Evolutionary conservation across 129 eudicot species (phyloP).

Genomic region (Artemisia argyi): DNA sequence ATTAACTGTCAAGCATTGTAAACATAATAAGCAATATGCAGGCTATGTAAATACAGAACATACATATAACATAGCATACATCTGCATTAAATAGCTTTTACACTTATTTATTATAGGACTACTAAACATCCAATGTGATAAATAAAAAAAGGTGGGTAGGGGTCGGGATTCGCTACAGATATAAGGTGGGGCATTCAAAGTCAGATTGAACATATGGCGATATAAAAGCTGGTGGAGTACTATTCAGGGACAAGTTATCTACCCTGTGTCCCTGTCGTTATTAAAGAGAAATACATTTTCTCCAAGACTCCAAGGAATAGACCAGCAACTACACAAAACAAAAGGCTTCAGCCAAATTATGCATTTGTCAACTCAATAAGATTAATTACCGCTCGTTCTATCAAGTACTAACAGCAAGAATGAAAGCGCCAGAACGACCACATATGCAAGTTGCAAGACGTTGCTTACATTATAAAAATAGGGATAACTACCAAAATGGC

Average conservation of each 20-base stretch:
- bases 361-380: neutral
- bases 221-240: neutral
- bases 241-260: neutral
- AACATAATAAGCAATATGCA: neutral
- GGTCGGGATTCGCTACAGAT: neutral
- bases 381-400: neutral
- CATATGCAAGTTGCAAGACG: slow-evolving; percentile 12
- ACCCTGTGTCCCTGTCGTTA: neutral
- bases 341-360: slow-evolving; percentile 4
- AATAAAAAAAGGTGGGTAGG: neutral
- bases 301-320: neutral
- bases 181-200: neutral
- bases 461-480: slow-evolving; percentile 14
- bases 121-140: neutral
- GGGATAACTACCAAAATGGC: no score
- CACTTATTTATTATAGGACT: neutral
- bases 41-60: neutral
- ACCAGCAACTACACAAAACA: slow-evolving; percentile 7
- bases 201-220: no score
- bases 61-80: no score
- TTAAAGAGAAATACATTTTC: neutral
- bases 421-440: slow-evolving; percentile 8
- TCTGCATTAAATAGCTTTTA: neutral
- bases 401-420: slow-evolving; percentile 11
- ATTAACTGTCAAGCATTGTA: slow-evolving; percentile 10